A percentile compares a stretch with the other conserved stretches of the same genome.
Evolutionary conservation across 257 asterid genomes (phyloP).

Genomic region (Nicotiana otophora): DNA sequence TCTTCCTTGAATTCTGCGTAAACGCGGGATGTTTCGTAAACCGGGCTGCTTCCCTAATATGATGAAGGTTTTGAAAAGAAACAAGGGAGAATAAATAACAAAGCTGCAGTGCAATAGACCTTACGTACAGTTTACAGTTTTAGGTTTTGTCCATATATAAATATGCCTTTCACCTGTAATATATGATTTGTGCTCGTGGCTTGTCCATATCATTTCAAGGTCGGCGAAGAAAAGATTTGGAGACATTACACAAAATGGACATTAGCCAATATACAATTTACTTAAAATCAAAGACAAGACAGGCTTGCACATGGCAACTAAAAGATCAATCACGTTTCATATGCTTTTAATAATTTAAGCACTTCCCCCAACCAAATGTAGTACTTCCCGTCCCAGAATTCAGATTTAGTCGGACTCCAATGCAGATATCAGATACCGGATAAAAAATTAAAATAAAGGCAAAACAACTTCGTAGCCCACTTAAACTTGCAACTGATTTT

Average conservation of each 20-base stretch:
- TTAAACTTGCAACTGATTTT: no score
- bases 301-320: not conserved
- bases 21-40: no score
- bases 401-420: no score
- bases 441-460: no score
- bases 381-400: no score
- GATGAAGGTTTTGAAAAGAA: not conserved
- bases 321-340: not conserved
- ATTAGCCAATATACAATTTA: not conserved
- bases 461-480: no score
- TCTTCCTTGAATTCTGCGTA: no score
- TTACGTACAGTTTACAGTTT: not conserved
- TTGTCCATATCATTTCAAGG: not conserved
- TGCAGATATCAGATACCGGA: no score
- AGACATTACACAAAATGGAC: not conserved
- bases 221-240: not conserved
- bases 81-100: not conserved
- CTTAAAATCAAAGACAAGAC: not conserved
- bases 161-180: not conserved
- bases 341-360: not conserved
- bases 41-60: not conserved
- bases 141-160: not conserved
- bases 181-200: not conserved
- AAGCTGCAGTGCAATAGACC: not conserved
- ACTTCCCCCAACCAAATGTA: no score